These are phyloP conservation scores for Linnemannia schmuckeri DNA, from an alignment of 192 early-diverging fungal genomes.

Conservation along the genomic window DNA sequence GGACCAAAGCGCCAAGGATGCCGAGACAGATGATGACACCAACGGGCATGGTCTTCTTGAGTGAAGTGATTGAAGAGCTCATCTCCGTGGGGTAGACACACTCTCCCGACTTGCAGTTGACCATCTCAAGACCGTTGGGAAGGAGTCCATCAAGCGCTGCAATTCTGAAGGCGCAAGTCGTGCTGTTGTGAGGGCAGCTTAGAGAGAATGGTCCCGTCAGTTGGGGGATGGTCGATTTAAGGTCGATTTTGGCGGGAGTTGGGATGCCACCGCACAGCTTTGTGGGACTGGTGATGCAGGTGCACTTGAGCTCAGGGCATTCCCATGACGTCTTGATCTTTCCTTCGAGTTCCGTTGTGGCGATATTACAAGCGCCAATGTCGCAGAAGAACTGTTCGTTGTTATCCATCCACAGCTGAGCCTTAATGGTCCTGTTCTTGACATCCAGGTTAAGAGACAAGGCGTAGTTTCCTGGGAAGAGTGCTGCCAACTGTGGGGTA, in stretches of 20 bases:
- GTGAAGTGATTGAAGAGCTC: neutral
- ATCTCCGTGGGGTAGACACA: slow-evolving; percentile 61
- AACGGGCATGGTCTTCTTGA: slow-evolving; percentile 10
- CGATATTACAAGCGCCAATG: slow-evolving; percentile 56
- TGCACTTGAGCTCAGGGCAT: slow-evolving; percentile 62
- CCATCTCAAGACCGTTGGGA: slow-evolving; percentile 64
- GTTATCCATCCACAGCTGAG: slow-evolving; percentile 63
- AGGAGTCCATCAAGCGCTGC: slow-evolving; percentile 63
- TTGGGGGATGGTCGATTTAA: slow-evolving; percentile 24
- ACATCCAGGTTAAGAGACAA: slow-evolving; percentile 58
- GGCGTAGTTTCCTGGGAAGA: slow-evolving; percentile 58
- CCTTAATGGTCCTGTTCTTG: slow-evolving; percentile 35
- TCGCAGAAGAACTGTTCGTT: slow-evolving; percentile 67
- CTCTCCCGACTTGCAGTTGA: slow-evolving; percentile 67
- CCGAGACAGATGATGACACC: slow-evolving; percentile 38
- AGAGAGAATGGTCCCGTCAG: slow-evolving; percentile 52
- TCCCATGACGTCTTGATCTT: slow-evolving; percentile 44
- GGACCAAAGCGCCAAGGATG: slow-evolving; percentile 35
- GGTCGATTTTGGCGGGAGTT: slow-evolving; percentile 45
- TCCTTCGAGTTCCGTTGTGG: slow-evolving; percentile 24
- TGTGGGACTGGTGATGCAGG: slow-evolving; percentile 39
- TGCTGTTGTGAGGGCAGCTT: slow-evolving; percentile 57
- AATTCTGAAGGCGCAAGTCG: slow-evolving; percentile 58
- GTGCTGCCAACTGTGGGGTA: slow-evolving; percentile 39
- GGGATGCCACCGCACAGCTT: slow-evolving; percentile 20